Evolutionary conservation across 1,139 yeast species (phyloP), one percentile per base, ranked within the genome.

Genomic region (Nematodospora anomalae): DNA sequence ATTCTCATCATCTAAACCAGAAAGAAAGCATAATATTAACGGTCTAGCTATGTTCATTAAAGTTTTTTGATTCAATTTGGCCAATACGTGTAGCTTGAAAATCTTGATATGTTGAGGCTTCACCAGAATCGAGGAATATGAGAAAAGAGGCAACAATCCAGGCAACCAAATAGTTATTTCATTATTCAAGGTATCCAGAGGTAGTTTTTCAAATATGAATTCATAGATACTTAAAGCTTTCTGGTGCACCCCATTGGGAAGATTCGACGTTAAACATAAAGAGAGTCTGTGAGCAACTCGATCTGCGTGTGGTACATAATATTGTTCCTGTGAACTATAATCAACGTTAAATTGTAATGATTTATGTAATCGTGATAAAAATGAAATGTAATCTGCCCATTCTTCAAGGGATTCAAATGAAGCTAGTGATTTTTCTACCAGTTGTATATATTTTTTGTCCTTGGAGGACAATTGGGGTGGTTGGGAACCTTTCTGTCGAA

Each of bases 341-440:
- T 57, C 64, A 1, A 55, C 62, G 4, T 50, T 51, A 18, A 64
- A 51, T 43, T 58, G 71, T 26, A 89, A 62, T 0, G 92, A 81
- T 56, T 88, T 86, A 44, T 81, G 80, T 9, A 92, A 71, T 46
- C 85, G 78, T 1, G 92, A 80, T 31, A 94, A 67, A 56, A 88
- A 89, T 14, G 97, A 83, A 41, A 92, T 92, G 58, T 90, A 89
- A 56, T 92, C 98, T n/a, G 98, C 97, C 98, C 98, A 92, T 65
- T 90, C 97, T 28, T 81, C 84, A 2, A 89, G 82, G n/a, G 80
- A 60, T 38, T 87, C 96, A 64, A 92, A 92, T n/a, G 80, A 68
- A 6, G 76, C 69, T 18, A 92, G 64, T 0, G 94, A 89, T 45
- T 83, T 79, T 41, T 86, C 95, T 5, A 89, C 76, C 44, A 71